Base-by-base conservation (phyloP, 306 rosid genomes). In the Leucaena leucocephala region DNA sequence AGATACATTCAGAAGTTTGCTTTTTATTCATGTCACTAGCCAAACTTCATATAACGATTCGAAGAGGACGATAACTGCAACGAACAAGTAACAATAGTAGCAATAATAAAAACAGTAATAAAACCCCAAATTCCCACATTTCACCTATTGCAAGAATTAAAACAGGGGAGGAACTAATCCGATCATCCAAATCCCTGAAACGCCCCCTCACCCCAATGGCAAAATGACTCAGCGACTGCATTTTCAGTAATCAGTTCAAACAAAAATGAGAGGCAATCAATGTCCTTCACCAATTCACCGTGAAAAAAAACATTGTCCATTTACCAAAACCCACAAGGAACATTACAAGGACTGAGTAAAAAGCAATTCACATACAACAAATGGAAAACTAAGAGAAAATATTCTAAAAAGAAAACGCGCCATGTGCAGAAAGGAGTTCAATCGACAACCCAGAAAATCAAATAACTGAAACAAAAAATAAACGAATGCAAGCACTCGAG, bases 31-130 rank as follows among this genome's bases (percentile, higher is more conserved):
- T 27, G n/a, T 39, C 59, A 11, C 58, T 3, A 27, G 27, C 59
- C 68, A 39, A 63, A 17, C 39, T 21, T 36, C 76, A 39, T 5
- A 67, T 27, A 54, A 59, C 72, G 68, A 73, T 73, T 67, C 13
- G 36, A 0, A 77, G 17, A 65, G 11, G 19, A 63, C 11, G n/a
- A 64, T 6, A 14, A 43, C 42, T 61, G 68, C 42, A 71, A 17
- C 3, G 15, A 15, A 40, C 46, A 55, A 5, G 19, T 21, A 39
- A 46, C 2, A 54, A n/a, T 7, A 8, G 27, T 27, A 27, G 27
- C 1, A 27, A 27, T 27, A 27, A 27, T 27, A 27, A 27, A 0
- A 27, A 52, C 19, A 52, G 21, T 17, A 52, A 52, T 1, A 71
- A n/a, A 76, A 71, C 16, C 77, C 75, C 34, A 77, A 8, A 9